Evolutionary conservation across 2,329 filamentous ascomycete genomes (phyloP), one percentile per base, ranked within the genome.

Genomic region (Colletotrichum tamarilloi): DNA sequence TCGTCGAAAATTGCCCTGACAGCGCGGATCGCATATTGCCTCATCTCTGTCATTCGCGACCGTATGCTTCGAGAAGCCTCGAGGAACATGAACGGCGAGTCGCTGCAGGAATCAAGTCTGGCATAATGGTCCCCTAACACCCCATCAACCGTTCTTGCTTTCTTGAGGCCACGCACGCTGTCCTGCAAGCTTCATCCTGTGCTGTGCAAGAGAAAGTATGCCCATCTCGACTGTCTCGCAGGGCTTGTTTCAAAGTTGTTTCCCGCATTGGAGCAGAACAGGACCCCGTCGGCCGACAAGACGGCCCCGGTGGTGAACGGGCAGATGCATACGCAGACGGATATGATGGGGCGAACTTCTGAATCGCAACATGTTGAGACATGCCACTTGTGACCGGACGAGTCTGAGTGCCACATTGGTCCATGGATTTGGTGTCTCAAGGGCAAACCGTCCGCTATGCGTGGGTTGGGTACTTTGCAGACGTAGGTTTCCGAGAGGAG

Each of bases 161-260:
- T 24, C 28, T 46, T 26, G 19, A 53, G 11, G 42, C 14, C 52
- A 32, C 46, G 9, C 24, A n/a, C 26, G 28, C 42, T 49, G 22
- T 19, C 24, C 14, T 26, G 46, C 46, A 24, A 49, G 42, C 42
- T 53, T 32, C 62, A 30, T n/a, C 11, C 19, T 28, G 30, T 35
- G 11, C 38, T 46, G 52, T 53, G 16, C 6, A 19, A 19, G 19
- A 3, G 26, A 62, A 68, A 49, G 26, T 65, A 55, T 59, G 62
- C 52, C 38, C 55, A 70, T 60, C 55, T 68, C 49, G 65, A 63
- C 24, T n/a, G 46, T 57, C 60, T 65, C 57, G 67, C 55, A 56
- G 67, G 46, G 67, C 53, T 22, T 65, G 70, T 73, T 73, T 73
- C 70, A 70, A 38, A 55, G 24, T 38, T 57, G 70, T 73, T 73